Conservation (phyloP, 345 rosid genomes). For the Ailanthus altissimus region DNA sequence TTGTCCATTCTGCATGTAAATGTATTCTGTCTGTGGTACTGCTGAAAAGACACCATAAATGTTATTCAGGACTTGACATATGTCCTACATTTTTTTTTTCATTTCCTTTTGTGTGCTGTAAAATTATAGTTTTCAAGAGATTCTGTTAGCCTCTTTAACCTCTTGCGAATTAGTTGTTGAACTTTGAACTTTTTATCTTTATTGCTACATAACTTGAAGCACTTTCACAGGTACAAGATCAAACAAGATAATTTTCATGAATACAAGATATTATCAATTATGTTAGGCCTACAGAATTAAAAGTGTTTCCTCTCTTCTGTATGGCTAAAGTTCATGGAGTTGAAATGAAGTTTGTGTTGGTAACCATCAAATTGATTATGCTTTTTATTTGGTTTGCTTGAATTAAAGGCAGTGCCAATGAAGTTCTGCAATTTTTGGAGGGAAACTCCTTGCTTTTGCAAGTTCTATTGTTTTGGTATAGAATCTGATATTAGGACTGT, state of each 20-base stretch:
- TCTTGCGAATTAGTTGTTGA: neutral
- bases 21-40: conserved; percentile 6
- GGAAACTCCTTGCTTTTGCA: neutral
- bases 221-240: neutral
- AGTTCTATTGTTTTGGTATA: neutral
- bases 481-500: neutral
- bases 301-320: conserved; percentile 4
- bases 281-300: neutral
- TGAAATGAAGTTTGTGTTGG: conserved; percentile 3
- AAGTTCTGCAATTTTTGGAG: conserved; percentile 1
- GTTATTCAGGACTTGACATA: conserved; percentile 12
- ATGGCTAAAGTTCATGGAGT: neutral
- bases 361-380: neutral
- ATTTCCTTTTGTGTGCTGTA: neutral
- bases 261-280: neutral
- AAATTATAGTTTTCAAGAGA: neutral
- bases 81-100: conserved; percentile 11
- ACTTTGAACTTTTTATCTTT: neutral
- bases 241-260: neutral
- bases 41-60: conserved; percentile 9
- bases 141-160: neutral
- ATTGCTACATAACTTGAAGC: neutral
- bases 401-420: neutral
- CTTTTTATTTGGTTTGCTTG: neutral
- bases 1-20: conserved; percentile 25